phyloP scores from a whole-genome alignment of 768 basidiomycete genomes.

The Russula sp. region DNA sequence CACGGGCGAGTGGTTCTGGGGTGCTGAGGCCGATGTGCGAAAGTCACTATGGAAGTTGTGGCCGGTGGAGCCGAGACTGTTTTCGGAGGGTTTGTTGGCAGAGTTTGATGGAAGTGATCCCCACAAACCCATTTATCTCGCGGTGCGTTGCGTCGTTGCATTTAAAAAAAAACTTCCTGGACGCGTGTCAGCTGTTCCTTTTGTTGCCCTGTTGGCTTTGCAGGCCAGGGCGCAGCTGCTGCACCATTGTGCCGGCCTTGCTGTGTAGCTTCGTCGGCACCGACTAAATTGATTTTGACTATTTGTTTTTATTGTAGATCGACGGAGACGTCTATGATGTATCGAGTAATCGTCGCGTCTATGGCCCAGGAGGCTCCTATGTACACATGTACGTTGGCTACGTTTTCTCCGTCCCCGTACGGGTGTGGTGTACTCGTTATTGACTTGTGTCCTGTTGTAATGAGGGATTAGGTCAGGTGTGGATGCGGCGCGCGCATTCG shows the following conservation, averaged over 20 bases:
- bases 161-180: too few relatives aligned
- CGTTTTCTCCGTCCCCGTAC: neutral
- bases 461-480: conserved; percentile 60
- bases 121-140: conserved; percentile 75
- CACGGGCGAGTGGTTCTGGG: conserved; percentile 86
- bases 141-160: conserved; percentile 47
- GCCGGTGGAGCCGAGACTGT: conserved; percentile 64
- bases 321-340: conserved; percentile 94
- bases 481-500: conserved; percentile 91
- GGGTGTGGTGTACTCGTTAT: neutral
- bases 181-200: neutral
- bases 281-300: conserved; percentile 26
- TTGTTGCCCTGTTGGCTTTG: neutral
- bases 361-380: conserved; percentile 88
- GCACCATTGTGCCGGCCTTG: too few relatives aligned
- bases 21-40: conserved; percentile 43
- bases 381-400: conserved; percentile 54
- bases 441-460: conserved; percentile 25
- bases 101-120: conserved; percentile 68
- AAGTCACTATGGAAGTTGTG: conserved; percentile 45
- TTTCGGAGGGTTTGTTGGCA: conserved; percentile 68
- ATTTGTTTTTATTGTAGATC: conserved; percentile 49
- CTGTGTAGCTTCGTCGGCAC: conserved; percentile 38
- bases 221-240: too few relatives aligned
- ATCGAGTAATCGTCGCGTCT: conserved; percentile 64